Percentiles rank a stretch among this genome's conserved stretches.
These are phyloP conservation scores for Cryptosporidium viatorum DNA, from an alignment of 169 alveolate species.

Conservation along the genomic window DNA sequence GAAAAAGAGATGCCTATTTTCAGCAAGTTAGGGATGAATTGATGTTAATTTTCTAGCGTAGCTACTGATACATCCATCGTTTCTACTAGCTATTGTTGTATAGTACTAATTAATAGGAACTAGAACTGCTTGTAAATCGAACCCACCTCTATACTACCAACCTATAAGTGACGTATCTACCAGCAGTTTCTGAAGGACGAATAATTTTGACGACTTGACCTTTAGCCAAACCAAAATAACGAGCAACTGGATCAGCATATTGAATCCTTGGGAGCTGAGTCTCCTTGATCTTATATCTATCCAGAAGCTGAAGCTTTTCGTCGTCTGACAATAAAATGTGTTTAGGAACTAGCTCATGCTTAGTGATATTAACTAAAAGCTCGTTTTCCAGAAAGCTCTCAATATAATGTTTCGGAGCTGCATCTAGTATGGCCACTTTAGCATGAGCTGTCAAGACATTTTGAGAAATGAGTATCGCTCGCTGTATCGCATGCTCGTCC, in stretches of 20 bases:
- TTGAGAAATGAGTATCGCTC: constrained; percentile 93
- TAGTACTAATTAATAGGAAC: not conserved
- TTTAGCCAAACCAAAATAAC: constrained; percentile 93
- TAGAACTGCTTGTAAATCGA: not conserved
- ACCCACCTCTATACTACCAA: constrained; percentile 83
- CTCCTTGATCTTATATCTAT: constrained; percentile 93
- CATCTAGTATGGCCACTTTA: constrained; percentile 91
- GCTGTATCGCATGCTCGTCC: constrained; percentile 91
- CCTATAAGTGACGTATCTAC: constrained; percentile 97
- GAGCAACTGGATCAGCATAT: constrained; percentile 96
- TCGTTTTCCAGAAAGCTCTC: constrained; percentile 92
- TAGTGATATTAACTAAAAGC: constrained; percentile 93
- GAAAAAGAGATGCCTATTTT: not conserved
- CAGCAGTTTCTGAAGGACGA: constrained; percentile 98
- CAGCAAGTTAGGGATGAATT: not conserved
- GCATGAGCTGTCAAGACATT: constrained; percentile 93
- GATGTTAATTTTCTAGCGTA: not conserved
- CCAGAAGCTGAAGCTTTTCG: constrained; percentile 92
- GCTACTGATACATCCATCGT: not conserved
- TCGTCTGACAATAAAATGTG: constrained; percentile 94
- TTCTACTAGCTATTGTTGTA: not conserved
- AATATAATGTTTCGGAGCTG: constrained; percentile 91
- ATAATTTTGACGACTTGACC: constrained; percentile 97
- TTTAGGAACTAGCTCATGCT: constrained; percentile 97
- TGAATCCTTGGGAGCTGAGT: constrained; percentile 96